Percentiles rank a stretch among this genome's conserved stretches.
Conservation (phyloP, 1,284 basidiomycete species). For the Heimioporus punctisporus region DNA sequence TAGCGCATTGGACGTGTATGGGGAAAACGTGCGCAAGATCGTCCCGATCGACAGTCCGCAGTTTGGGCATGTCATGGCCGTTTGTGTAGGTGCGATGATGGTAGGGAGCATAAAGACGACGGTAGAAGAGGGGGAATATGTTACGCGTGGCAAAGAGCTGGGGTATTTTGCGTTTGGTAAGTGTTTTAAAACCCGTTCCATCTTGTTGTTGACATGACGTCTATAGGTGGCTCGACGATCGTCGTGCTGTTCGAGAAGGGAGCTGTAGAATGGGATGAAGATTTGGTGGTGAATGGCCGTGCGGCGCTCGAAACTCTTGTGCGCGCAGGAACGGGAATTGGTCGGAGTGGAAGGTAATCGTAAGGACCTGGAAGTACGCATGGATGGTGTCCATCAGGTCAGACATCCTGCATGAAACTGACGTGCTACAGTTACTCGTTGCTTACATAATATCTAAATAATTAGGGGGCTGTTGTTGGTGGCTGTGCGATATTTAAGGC, state of each 20-base stretch:
- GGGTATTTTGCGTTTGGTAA: slow-evolving; percentile 95
- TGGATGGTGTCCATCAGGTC: too few species aligned
- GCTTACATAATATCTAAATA: too few species aligned
- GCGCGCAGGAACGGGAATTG: slow-evolving; percentile 86
- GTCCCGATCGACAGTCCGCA: slow-evolving; percentile 86
- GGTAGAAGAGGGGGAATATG: slow-evolving; percentile 79
- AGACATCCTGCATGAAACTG: too few species aligned
- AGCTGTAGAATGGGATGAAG: slow-evolving; percentile 87
- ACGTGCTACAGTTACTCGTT: too few species aligned
- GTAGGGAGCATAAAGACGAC: slow-evolving; percentile 89
- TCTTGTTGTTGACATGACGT: neutral
- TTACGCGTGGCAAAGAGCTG: slow-evolving; percentile 87
- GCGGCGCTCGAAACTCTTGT: slow-evolving; percentile 89
- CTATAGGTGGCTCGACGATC: slow-evolving; percentile 84
- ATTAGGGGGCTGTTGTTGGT: too few species aligned
- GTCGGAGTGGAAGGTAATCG: slow-evolving; percentile 35
- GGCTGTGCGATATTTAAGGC: slow-evolving; percentile 9
- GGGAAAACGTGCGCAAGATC: slow-evolving; percentile 91
- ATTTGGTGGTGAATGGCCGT: slow-evolving; percentile 83
- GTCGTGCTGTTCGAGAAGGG: slow-evolving; percentile 88
- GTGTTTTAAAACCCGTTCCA: slow-evolving; percentile 21
- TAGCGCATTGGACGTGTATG: slow-evolving; percentile 89
- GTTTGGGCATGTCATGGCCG: slow-evolving; percentile 89
- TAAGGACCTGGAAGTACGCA: too few species aligned
- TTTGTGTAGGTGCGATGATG: slow-evolving; percentile 95